A percentile compares a stretch with the other conserved stretches of the same genome.
Conservation (phyloP, 192 early-diverging fungal genomes). For the Gaertneriomyces semiglobifer region DNA sequence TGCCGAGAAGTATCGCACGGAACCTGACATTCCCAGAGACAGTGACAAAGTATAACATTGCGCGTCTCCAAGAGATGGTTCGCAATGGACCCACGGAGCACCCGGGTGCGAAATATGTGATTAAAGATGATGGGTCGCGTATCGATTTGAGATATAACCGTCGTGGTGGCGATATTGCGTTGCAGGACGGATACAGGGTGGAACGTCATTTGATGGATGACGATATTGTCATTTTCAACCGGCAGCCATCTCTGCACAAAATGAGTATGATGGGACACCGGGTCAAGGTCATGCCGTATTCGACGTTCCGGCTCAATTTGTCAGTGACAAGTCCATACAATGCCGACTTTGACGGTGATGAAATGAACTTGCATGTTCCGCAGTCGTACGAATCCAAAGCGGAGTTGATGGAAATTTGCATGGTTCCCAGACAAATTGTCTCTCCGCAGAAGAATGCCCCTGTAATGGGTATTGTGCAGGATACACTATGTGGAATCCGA, state of each 20-base stretch:
- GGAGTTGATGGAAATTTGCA: constrained; percentile 93
- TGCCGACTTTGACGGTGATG: constrained; percentile 99
- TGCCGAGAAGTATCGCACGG: constrained; percentile 93
- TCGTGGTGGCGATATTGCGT: constrained; percentile 75
- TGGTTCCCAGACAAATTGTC: constrained; percentile 96
- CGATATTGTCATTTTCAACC: constrained; percentile 98
- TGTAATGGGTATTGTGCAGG: constrained; percentile 99
- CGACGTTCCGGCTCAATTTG: constrained; percentile 95
- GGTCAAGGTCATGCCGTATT: constrained; percentile 97
- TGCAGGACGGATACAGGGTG: constrained; percentile 90
- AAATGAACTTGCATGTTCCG: constrained; percentile 99
- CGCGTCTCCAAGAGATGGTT: constrained; percentile 80
- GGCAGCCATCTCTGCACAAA: constrained; percentile 97
- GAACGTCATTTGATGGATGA: constrained; percentile 93
- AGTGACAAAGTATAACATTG: constrained; percentile 96
- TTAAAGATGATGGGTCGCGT: constrained; percentile 88
- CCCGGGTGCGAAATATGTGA: constrained; percentile 96
- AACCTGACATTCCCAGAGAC: constrained; percentile 96
- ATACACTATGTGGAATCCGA: constrained; percentile 91
- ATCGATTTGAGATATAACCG: constrained; percentile 85
- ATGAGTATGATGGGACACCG: constrained; percentile 99
- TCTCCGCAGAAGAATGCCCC: constrained; percentile 97
- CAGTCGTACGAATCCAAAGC: constrained; percentile 95
- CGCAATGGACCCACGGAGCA: constrained; percentile 88
- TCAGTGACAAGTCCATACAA: constrained; percentile 98